Conservation (phyloP, 2,329 filamentous ascomycete species). For the Knufia fluminis region DNA sequence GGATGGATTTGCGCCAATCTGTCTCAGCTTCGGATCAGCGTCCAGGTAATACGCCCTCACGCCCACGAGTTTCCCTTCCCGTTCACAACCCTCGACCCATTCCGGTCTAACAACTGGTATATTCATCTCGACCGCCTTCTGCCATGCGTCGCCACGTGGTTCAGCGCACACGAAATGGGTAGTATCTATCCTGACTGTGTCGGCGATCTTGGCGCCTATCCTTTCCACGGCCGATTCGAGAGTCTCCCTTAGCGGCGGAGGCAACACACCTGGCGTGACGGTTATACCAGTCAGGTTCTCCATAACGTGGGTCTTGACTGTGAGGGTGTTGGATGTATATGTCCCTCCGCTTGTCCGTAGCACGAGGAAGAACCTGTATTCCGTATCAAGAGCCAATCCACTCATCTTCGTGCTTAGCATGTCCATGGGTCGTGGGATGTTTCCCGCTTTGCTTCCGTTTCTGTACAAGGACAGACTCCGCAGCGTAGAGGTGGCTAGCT, state of each 20-base stretch:
- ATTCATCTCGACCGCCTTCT: slow-evolving; percentile 95
- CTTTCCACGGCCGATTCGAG: slow-evolving; percentile 68
- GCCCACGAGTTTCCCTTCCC: slow-evolving; percentile 82
- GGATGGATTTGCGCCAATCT: slow-evolving; percentile 30
- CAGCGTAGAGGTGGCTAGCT: slow-evolving; percentile 83
- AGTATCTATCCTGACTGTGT: slow-evolving; percentile 87
- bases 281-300: slow-evolving; percentile 93
- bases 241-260: slow-evolving; percentile 60
- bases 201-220: slow-evolving; percentile 86
- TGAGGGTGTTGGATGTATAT: slow-evolving; percentile 70
- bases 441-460: slow-evolving; percentile 93
- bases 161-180: slow-evolving; percentile 98
- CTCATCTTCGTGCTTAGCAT: slow-evolving; percentile 96
- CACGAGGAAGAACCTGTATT: slow-evolving; percentile 90
- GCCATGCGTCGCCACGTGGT: slow-evolving; percentile 80
- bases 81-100: slow-evolving; percentile 95
- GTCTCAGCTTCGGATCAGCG: slow-evolving; percentile 59
- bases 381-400: slow-evolving; percentile 88
- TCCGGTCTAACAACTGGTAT: slow-evolving; percentile 94
- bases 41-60: slow-evolving; percentile 95
- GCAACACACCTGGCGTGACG: slow-evolving; percentile 81
- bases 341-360: slow-evolving; percentile 85
- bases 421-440: slow-evolving; percentile 76
- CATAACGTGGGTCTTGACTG: slow-evolving; percentile 94
- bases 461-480: slow-evolving; percentile 84